Evolutionary conservation across 768 basidiomycete species (phyloP).

Genomic region (Trametes gibbosa): DNA sequence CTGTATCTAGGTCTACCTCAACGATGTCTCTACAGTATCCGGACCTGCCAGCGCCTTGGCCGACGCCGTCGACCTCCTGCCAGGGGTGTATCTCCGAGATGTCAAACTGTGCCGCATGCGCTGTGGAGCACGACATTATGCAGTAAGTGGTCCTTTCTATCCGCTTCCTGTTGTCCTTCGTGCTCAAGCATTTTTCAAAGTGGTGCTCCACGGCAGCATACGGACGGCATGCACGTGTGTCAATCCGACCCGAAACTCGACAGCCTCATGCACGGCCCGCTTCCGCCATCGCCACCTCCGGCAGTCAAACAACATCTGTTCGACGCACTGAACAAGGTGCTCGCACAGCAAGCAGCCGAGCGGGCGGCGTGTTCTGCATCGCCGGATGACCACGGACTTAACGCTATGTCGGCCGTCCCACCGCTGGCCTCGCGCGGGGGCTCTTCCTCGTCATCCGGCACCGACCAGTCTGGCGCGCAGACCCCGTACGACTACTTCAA

Average conservation of each 20-base stretch:
- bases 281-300: not conserved
- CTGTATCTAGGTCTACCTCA: not conserved
- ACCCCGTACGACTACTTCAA: slow-evolving; percentile 1
- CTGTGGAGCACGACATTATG: not conserved
- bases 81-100: slow-evolving; percentile 2
- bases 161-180: not conserved
- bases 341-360: not conserved
- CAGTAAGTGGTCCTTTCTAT: not conserved
- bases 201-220: not conserved
- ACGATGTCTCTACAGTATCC: not conserved
- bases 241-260: not conserved
- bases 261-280: not conserved
- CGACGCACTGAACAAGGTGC: not conserved
- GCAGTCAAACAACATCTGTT: not conserved
- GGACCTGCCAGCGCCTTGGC: not conserved
- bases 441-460: slow-evolving; percentile 6
- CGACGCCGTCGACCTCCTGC: not conserved
- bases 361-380: not conserved
- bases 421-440: not conserved
- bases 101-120: not conserved
- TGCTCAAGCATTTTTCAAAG: not conserved
- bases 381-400: not conserved
- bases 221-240: not conserved
- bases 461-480: not conserved
- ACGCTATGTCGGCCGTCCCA: not conserved